A percentile compares a stretch with the other conserved stretches of the same genome.
These are phyloP conservation scores for Sphagnurus paluster DNA, from an alignment of 1,284 basidiomycete genomes.

Conservation along the genomic window DNA sequence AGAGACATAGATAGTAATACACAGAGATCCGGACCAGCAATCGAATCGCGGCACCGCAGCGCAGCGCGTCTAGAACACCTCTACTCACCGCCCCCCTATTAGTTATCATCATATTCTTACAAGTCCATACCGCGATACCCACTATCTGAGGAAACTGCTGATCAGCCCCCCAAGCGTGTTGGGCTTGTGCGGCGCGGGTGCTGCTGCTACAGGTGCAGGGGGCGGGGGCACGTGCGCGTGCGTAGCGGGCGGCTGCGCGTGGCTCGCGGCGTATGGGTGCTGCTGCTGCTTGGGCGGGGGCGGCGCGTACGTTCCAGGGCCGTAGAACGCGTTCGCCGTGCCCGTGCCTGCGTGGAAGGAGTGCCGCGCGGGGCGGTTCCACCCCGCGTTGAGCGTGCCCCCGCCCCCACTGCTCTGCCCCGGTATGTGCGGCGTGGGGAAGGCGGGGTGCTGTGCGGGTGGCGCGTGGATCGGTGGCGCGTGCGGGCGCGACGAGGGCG, in stretches of 20 bases:
- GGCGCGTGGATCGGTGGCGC: not conserved
- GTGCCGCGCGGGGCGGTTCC: conserved; percentile 9
- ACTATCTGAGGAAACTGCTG: no score
- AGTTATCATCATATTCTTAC: no score
- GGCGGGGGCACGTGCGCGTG: not conserved
- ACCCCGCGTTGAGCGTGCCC: conserved; percentile 10
- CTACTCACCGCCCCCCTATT: no score
- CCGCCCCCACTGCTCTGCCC: no score
- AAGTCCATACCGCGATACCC: no score
- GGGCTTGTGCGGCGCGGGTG: conserved; percentile 4
- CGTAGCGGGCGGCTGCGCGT: not conserved
- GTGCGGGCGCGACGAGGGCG: not conserved
- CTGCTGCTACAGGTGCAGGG: conserved; percentile 1
- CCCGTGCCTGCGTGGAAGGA: conserved; percentile 1
- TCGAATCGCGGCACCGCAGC: no score
- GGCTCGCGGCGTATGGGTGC: conserved; percentile 4
- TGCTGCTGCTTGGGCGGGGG: not conserved
- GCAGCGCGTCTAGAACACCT: no score
- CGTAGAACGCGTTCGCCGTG: conserved; percentile 4
- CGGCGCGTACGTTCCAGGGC: conserved; percentile 6
- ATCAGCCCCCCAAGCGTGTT: no score
- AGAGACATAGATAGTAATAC: no score
- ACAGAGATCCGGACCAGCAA: no score
- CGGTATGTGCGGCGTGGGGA: conserved; percentile 8
- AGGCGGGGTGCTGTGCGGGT: conserved; percentile 1